Evolutionary conservation across 2,329 filamentous ascomycete species (phyloP).

Genomic region (Seiridium unicorne): DNA sequence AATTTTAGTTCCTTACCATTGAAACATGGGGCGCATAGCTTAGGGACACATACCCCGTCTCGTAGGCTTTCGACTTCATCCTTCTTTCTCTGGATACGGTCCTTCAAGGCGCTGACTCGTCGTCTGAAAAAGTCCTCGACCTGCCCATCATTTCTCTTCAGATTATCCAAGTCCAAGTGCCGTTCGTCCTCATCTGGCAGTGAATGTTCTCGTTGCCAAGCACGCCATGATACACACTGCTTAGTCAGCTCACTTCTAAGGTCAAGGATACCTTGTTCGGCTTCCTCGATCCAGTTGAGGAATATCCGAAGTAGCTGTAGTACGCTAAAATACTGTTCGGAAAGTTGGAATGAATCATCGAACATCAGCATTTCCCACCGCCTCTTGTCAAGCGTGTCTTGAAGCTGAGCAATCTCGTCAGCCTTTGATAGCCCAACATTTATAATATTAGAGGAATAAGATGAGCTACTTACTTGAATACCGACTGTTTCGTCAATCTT

Average conservation of each 20-base stretch:
- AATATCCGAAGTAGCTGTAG: constrained; percentile 14
- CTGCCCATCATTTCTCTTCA: constrained; percentile 5
- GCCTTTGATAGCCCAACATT: too few species aligned
- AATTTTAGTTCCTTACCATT: neutral
- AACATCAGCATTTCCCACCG: constrained; percentile 14
- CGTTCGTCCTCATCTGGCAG: constrained; percentile 6
- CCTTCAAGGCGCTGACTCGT: constrained; percentile 5
- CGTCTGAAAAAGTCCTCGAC: constrained; percentile 6
- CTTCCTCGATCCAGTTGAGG: constrained; percentile 13
- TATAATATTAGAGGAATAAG: neutral
- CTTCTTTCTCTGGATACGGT: constrained; percentile 12
- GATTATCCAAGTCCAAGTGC: constrained; percentile 3
- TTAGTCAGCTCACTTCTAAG: constrained; percentile 5
- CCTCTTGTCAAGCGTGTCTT: constrained; percentile 10
- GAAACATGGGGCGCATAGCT: too few species aligned
- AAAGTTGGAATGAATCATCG: constrained; percentile 13
- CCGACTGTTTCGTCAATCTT: constrained; percentile 13
- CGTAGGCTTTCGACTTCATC: constrained; percentile 14
- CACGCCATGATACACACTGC: constrained; percentile 8
- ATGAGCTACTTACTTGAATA: constrained; percentile 9
- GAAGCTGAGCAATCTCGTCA: neutral
- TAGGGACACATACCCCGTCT: constrained; percentile 6
- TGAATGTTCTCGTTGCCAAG: constrained; percentile 1
- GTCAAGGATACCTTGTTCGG: constrained; percentile 6
- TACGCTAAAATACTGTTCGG: constrained; percentile 14